Conservation (phyloP, 23 red algal genomes). For the Gracilaria caudata region DNA sequence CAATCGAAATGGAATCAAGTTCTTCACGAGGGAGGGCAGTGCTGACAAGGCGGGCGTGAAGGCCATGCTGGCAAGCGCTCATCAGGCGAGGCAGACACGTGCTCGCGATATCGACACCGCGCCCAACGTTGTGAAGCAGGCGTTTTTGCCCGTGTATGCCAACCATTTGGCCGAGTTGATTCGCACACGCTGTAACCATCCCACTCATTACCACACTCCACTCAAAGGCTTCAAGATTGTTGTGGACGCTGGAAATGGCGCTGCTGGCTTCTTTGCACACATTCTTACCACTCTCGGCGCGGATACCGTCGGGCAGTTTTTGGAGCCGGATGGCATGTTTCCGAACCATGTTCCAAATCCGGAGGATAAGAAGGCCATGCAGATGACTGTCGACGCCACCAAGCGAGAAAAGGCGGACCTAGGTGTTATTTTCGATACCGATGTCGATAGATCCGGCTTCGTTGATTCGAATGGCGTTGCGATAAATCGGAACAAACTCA, state of each 20-base stretch:
- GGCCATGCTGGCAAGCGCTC: constrained; percentile 56
- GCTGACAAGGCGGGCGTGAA: constrained; percentile 62
- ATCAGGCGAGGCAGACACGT: constrained; percentile 1
- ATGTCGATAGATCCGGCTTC: constrained; percentile 84
- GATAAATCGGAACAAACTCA: constrained; percentile 89
- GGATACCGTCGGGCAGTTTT: constrained; percentile 78
- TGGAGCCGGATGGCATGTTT: constrained; percentile 95
- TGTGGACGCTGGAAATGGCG: constrained; percentile 92
- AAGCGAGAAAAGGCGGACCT: constrained; percentile 69
- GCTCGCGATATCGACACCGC: constrained; percentile 1
- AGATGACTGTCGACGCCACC: constrained; percentile 50
- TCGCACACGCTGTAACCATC: constrained; percentile 41
- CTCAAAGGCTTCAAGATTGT: constrained; percentile 79
- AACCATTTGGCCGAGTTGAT: constrained; percentile 67
- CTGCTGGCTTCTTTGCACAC: constrained; percentile 86
- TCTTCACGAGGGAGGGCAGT: constrained; percentile 79
- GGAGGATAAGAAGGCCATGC: constrained; percentile 80
- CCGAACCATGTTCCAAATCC: constrained; percentile 96
- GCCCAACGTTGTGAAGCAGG: constrained; percentile 4
- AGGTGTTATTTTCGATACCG: constrained; percentile 93
- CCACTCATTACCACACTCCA: constrained; percentile 42
- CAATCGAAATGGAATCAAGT: constrained; percentile 93
- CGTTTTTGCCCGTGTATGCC: constrained; percentile 77
- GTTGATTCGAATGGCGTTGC: constrained; percentile 63
- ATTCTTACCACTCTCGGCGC: constrained; percentile 80